These are phyloP conservation scores for Nicotiana tabacum DNA, from an alignment of 257 asterid species.

Conservation along the genomic window DNA sequence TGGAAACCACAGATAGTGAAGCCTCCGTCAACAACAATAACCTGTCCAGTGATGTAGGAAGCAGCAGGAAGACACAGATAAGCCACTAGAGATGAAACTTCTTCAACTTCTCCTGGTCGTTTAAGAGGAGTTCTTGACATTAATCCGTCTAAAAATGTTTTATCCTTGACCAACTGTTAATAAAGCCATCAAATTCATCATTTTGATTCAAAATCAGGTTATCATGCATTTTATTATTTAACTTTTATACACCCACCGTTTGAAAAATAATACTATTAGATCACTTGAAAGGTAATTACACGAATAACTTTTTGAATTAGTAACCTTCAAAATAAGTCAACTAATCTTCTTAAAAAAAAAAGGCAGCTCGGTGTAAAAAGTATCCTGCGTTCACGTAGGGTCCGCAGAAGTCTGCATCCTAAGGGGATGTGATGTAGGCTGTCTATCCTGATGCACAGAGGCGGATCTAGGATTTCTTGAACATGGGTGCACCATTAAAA, in stretches of 20 bases:
- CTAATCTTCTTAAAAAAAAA: too few relatives aligned
- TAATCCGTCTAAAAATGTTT: slow-evolving; percentile 46
- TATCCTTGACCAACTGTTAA: slow-evolving; percentile 52
- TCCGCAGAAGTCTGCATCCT: too few relatives aligned
- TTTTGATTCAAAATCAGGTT: neutral
- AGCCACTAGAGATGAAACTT: slow-evolving; percentile 74
- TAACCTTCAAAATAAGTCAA: too few relatives aligned
- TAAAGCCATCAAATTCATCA: slow-evolving; percentile 11
- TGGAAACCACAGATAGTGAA: slow-evolving; percentile 57
- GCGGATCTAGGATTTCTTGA: too few relatives aligned
- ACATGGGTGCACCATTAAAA: too few relatives aligned
- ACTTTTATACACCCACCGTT: neutral
- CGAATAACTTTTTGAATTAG: too few relatives aligned
- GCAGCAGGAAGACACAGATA: slow-evolving; percentile 90
- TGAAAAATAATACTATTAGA: neutral
- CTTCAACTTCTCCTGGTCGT: slow-evolving; percentile 67
- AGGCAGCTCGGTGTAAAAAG: too few relatives aligned
- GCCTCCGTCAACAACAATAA: slow-evolving; percentile 78
- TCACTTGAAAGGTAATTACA: too few relatives aligned
- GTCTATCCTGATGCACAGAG: too few relatives aligned
- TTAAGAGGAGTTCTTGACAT: slow-evolving; percentile 58
- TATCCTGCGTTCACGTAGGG: too few relatives aligned
- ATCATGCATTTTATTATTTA: too few relatives aligned
- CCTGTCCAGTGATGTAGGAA: slow-evolving; percentile 71
- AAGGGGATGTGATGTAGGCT: too few relatives aligned